phyloP scores from a whole-genome alignment of 2,329 filamentous ascomycete species.

The Exophiala dermatitidis region DNA sequence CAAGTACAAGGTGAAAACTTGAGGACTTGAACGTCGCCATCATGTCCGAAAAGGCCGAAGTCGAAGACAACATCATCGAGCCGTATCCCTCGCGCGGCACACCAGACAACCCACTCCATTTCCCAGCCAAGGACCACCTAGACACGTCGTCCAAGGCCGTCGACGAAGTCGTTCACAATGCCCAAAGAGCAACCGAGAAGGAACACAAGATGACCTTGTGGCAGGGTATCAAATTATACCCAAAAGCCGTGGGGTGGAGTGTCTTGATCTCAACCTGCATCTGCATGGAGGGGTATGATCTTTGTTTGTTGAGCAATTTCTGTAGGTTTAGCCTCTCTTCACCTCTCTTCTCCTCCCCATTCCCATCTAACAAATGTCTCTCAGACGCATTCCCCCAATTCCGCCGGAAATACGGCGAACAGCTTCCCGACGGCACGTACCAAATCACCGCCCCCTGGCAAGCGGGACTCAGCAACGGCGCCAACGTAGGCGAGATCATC shows the following conservation, averaged over 20 bases:
- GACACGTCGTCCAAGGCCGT: constrained; percentile 5
- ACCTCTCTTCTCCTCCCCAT: background rate
- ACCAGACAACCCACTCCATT: constrained; percentile 11
- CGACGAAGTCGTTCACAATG: constrained; percentile 35
- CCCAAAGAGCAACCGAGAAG: constrained; percentile 39
- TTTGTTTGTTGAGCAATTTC: constrained; percentile 48
- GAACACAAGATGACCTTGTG: constrained; percentile 61
- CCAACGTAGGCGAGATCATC: constrained; percentile 34
- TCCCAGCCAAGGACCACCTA: constrained; percentile 9
- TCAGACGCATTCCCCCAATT: constrained; percentile 32
- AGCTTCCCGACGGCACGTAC: constrained; percentile 27
- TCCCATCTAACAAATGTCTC: background rate
- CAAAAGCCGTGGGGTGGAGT: constrained; percentile 78
- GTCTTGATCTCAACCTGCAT: constrained; percentile 84
- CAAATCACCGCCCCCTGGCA: constrained; percentile 32
- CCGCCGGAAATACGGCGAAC: constrained; percentile 30
- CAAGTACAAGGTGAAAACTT: too few species aligned
- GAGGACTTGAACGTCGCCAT: background rate
- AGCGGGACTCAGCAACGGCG: constrained; percentile 30
- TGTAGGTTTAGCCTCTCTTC: constrained; percentile 11
- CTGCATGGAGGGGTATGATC: constrained; percentile 67
- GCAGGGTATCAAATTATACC: constrained; percentile 74
- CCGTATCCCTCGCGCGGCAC: constrained; percentile 2
- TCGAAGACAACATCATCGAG: constrained; percentile 14
- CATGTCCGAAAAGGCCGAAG: constrained; percentile 14